Conservation (phyloP, 805 yeast species). For the Lipomyces starkeyi region DNA sequence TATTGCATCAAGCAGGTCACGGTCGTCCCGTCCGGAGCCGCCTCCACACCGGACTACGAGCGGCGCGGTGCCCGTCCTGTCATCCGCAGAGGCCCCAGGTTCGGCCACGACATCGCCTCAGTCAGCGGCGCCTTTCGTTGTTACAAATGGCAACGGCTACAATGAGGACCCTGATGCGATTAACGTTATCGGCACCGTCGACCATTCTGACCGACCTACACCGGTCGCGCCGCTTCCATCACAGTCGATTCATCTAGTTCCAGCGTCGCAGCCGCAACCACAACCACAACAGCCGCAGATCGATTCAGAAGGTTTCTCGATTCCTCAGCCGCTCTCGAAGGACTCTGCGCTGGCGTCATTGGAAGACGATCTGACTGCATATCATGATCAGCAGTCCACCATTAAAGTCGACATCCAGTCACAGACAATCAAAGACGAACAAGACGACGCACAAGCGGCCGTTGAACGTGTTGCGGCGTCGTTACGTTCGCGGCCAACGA, state of each 20-base stretch:
- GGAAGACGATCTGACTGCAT: constrained; percentile 11
- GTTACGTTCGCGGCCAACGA: constrained; percentile 43
- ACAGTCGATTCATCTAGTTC: constrained; percentile 8
- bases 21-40: constrained; percentile 11
- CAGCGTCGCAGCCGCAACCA: constrained; percentile 10
- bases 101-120: background rate
- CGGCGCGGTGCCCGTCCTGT: constrained; percentile 16
- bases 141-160: constrained; percentile 11
- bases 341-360: constrained; percentile 21
- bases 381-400: constrained; percentile 9
- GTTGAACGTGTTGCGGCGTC: constrained; percentile 44
- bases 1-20: constrained; percentile 14
- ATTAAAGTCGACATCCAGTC: constrained; percentile 40
- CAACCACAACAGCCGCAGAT: constrained; percentile 20
- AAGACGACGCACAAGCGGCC: constrained; percentile 43
- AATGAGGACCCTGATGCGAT: constrained; percentile 31
- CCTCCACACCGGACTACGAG: constrained; percentile 8
- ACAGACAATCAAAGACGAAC: constrained; percentile 40
- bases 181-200: constrained; percentile 19
- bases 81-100: constrained; percentile 10
- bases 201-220: background rate
- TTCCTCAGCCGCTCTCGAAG: constrained; percentile 41
- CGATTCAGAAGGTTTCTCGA: constrained; percentile 33
- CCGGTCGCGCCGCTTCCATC: constrained; percentile 5
- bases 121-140: background rate